Conservation (phyloP, 1,139 yeast species). For the Hyphopichia buzzinii region DNA sequence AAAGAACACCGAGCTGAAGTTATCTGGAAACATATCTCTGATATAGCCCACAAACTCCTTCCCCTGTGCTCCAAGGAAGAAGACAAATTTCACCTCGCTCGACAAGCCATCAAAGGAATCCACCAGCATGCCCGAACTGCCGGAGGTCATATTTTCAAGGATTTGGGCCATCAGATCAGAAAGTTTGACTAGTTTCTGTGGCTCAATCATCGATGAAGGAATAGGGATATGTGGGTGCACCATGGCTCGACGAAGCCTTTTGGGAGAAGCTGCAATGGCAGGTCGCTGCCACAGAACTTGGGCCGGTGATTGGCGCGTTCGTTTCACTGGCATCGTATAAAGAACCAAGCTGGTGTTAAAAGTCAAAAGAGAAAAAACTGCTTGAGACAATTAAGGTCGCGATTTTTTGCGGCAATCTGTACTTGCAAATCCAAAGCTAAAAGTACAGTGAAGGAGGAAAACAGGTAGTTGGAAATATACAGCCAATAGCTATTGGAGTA, state of each 20-base stretch:
- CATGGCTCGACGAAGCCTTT: background rate
- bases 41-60: slow-evolving; percentile 21
- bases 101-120: background rate
- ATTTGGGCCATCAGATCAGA: background rate
- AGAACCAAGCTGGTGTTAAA: no score
- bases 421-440: no score
- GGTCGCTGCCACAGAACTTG: no score
- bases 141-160: background rate
- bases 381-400: no score
- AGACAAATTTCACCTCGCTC: slow-evolving; percentile 13
- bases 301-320: no score
- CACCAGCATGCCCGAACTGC: background rate
- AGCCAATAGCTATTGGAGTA: no score
- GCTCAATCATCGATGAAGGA: slow-evolving; percentile 1
- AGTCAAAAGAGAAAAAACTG: no score
- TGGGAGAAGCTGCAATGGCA: background rate
- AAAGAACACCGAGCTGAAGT: slow-evolving; percentile 9
- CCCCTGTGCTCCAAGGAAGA: slow-evolving; percentile 30
- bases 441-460: no score
- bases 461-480: no score
- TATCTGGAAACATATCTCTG: slow-evolving; percentile 9
- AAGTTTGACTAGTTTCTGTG: background rate
- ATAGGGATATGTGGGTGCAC: background rate
- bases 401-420: no score
- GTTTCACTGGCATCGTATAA: no score